These are phyloP conservation scores for Phytopythium chamaehyphon DNA, from an alignment of 352 stramenopile genomes.

Conservation along the genomic window DNA sequence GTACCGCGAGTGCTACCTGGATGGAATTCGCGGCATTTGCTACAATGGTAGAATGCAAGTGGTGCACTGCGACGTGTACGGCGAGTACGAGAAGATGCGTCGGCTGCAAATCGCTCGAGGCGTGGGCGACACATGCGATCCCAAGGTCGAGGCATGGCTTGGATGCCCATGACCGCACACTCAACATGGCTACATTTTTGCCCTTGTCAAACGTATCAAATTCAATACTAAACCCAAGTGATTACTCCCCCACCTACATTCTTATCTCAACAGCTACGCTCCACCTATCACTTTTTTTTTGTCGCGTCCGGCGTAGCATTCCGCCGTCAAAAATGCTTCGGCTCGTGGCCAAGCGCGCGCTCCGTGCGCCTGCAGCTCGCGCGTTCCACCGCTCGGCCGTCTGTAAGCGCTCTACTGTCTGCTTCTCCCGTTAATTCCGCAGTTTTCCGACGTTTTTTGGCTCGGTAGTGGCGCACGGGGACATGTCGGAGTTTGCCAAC, in stretches of 20 bases:
- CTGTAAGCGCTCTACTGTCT: conserved; percentile 10
- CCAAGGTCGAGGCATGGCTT: conserved; percentile 14
- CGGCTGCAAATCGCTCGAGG: conserved; percentile 22
- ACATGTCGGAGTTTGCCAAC: conserved; percentile 50
- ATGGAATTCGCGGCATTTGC: conserved; percentile 23
- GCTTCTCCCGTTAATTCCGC: not conserved
- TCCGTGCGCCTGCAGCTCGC: conserved; percentile 8
- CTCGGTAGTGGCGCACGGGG: conserved; percentile 36
- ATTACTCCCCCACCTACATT: conserved; percentile 5
- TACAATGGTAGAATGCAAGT: conserved; percentile 44
- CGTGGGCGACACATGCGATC: conserved; percentile 20
- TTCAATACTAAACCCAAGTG: conserved; percentile 5
- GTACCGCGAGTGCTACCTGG: conserved; percentile 25
- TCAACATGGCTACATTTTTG: too few species aligned
- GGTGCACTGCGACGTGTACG: conserved; percentile 32
- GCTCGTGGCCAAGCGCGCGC: conserved; percentile 18
- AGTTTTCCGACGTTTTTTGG: not conserved
- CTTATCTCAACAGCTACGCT: not conserved
- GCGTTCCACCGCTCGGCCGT: conserved; percentile 41
- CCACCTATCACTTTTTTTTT: not conserved
- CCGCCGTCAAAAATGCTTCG: conserved; percentile 22
- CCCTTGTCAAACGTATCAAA: too few species aligned
- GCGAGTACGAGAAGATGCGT: conserved; percentile 29
- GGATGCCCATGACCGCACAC: too few species aligned
- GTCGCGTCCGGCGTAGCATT: not conserved